Percentiles rank a stretch among this genome's conserved stretches.
These are phyloP conservation scores for Talaromyces pinophilus DNA, from an alignment of 2,329 filamentous ascomycete genomes.

Conservation along the genomic window DNA sequence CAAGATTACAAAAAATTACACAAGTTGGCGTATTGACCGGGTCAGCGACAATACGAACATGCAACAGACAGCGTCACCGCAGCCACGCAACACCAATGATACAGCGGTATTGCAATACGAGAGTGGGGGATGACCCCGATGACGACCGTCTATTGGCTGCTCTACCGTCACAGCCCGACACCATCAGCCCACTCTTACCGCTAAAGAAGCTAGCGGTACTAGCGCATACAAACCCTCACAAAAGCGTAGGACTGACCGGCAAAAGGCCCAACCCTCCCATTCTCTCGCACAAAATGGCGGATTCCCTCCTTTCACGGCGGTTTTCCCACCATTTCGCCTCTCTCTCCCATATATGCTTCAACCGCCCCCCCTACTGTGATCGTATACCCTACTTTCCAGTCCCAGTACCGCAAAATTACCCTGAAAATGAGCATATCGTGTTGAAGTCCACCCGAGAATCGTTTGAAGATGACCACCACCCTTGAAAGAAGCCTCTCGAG, in stretches of 20 bases:
- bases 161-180: background rate
- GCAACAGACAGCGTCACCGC: slow-evolving; percentile 10
- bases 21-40: background rate
- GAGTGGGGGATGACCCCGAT: background rate
- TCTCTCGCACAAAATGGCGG: background rate
- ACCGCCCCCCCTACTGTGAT: background rate
- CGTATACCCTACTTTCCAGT: background rate
- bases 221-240: background rate
- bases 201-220: slow-evolving; percentile 7
- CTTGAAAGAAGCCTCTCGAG: slow-evolving; percentile 42
- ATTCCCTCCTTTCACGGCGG: background rate
- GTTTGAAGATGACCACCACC: slow-evolving; percentile 35
- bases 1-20: slow-evolving; percentile 9
- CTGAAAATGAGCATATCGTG: slow-evolving; percentile 7
- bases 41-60: slow-evolving; percentile 4
- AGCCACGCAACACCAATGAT: slow-evolving; percentile 6
- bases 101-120: background rate
- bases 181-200: slow-evolving; percentile 3
- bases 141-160: background rate
- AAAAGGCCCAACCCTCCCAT: slow-evolving; percentile 4
- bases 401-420: background rate
- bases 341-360: background rate
- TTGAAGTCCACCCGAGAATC: background rate
- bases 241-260: slow-evolving; percentile 14
- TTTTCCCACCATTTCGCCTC: background rate